phyloP scores from a whole-genome alignment of 2,329 filamentous ascomycete genomes.

The Cercospora janseana region DNA sequence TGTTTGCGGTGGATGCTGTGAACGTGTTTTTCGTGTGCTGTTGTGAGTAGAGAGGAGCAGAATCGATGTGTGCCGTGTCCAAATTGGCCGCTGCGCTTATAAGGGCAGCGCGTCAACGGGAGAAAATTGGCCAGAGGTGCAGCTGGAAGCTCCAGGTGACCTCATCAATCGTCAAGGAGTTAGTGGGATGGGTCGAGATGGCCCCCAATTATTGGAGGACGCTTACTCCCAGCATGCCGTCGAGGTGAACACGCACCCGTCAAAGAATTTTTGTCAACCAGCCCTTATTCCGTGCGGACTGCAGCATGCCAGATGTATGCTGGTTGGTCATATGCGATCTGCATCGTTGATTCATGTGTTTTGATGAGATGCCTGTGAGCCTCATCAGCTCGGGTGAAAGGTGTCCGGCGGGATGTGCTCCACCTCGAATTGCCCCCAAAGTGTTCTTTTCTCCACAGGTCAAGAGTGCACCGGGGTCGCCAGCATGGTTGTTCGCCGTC shows the following conservation, averaged over 20 bases:
- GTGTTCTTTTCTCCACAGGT: not conserved
- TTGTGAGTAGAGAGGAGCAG: not conserved
- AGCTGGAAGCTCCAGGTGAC: conserved; percentile 6
- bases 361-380: not conserved
- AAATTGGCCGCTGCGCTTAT: not conserved
- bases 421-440: not conserved
- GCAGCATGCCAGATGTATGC: not conserved
- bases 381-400: conserved; percentile 3
- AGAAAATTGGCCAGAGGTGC: conserved; percentile 12
- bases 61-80: not conserved
- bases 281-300: not conserved
- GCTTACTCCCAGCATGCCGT: not conserved
- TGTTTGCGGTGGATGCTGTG: conserved; percentile 32
- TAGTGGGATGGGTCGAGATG: not conserved
- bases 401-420: conserved; percentile 4
- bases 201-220: not conserved
- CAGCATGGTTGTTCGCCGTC: not conserved
- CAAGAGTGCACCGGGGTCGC: not conserved
- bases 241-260: no score
- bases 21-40: conserved; percentile 3
- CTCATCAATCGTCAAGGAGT: conserved; percentile 10
- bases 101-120: conserved; percentile 4
- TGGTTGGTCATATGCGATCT: not conserved
- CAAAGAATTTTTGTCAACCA: no score
- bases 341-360: not conserved